Conservation (phyloP, 1,284 basidiomycete genomes). For the Apiotrichum montevideense region DNA sequence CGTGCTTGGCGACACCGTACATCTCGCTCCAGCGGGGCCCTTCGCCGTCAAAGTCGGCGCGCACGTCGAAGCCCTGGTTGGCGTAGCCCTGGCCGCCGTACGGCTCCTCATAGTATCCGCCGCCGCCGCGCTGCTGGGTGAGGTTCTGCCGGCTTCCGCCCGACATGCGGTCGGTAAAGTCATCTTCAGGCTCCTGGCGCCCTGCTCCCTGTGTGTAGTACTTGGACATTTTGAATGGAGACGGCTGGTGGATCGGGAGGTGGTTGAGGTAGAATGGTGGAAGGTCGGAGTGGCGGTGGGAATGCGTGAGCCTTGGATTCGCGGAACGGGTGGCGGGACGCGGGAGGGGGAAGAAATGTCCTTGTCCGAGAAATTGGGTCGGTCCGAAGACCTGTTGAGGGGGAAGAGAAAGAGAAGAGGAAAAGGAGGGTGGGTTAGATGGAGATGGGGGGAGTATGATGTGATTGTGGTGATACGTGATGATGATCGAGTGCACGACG, state of each 20-base stretch:
- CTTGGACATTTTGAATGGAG: constrained; percentile 8
- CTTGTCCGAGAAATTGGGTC: too few relatives aligned
- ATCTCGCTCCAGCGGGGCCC: constrained; percentile 62
- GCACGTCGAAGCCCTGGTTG: constrained; percentile 66
- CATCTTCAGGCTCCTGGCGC: constrained; percentile 7
- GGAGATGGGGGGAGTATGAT: too few relatives aligned
- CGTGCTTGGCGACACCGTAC: constrained; percentile 52
- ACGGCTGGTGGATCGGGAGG: not conserved
- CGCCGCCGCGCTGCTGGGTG: not conserved
- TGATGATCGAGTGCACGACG: not conserved
- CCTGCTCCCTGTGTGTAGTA: constrained; percentile 16
- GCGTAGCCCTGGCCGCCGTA: constrained; percentile 4
- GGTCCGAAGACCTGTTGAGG: too few relatives aligned
- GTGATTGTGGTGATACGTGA: too few relatives aligned
- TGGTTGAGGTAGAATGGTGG: too few relatives aligned
- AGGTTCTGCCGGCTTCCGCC: not conserved
- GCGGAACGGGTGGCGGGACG: too few relatives aligned
- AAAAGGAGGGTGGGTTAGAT: not conserved
- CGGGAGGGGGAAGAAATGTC: too few relatives aligned
- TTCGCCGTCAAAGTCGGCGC: constrained; percentile 82
- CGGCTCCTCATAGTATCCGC: constrained; percentile 22
- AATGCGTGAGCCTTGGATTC: not conserved
- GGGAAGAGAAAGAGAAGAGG: not conserved
- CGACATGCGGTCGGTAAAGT: constrained; percentile 2
- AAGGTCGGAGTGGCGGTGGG: not conserved